These are phyloP conservation scores for Yamadazyma oceani DNA, from an alignment of 1,139 yeast genomes.

Conservation along the genomic window DNA sequence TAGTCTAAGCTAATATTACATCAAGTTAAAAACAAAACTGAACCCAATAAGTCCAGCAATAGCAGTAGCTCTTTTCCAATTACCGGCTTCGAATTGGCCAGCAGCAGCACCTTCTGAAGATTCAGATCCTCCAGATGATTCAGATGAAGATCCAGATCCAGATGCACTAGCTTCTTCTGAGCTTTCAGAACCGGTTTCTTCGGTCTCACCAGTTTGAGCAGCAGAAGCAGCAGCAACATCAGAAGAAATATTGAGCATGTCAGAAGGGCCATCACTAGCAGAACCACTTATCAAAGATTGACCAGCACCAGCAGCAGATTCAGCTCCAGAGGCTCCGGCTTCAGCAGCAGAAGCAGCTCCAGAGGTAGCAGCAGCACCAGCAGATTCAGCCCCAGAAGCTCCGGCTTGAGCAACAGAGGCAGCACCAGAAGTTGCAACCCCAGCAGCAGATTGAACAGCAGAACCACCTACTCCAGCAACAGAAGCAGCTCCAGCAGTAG, in stretches of 20 bases:
- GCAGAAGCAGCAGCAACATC: slow-evolving; percentile 18
- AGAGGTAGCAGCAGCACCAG: slow-evolving; percentile 34
- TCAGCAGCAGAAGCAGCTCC: slow-evolving; percentile 8
- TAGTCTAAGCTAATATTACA: slow-evolving; percentile 17
- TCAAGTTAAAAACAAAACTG: slow-evolving; percentile 35
- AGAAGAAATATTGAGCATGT: slow-evolving; percentile 16
- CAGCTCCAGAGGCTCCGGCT: slow-evolving; percentile 5
- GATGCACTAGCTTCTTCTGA: slow-evolving; percentile 15
- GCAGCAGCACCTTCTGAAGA: slow-evolving; percentile 18
- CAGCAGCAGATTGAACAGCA: slow-evolving; percentile 22
- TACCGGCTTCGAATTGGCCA: slow-evolving; percentile 22
- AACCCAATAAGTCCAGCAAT: slow-evolving; percentile 40
- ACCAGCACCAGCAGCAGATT: slow-evolving; percentile 8
- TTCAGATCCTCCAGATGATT: slow-evolving; percentile 14
- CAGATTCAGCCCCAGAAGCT: slow-evolving; percentile 33
- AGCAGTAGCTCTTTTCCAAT: slow-evolving; percentile 43
- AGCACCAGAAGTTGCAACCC: slow-evolving; percentile 12
- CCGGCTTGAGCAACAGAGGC: slow-evolving; percentile 31
- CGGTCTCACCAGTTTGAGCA: slow-evolving; percentile 14
- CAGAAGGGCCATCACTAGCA: slow-evolving; percentile 2
- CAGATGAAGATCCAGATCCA: slow-evolving; percentile 14
- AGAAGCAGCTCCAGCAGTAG: slow-evolving; percentile 38
- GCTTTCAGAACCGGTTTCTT: slow-evolving; percentile 10
- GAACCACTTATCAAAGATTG: background rate
- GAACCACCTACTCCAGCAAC: slow-evolving; percentile 34